Conservation (phyloP, 164 flowering plant genomes). For the Sedum album region DNA sequence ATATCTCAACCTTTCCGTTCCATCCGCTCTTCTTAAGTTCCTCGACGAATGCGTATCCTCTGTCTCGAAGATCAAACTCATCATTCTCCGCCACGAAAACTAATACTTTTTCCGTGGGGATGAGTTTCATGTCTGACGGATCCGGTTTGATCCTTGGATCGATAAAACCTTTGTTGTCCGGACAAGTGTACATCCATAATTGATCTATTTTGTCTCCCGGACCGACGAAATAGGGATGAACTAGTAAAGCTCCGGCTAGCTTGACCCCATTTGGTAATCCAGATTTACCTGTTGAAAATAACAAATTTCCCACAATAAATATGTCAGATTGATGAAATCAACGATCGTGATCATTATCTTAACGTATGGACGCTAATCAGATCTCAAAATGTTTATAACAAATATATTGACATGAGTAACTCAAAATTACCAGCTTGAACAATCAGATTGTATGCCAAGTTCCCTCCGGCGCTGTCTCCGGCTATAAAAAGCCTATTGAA, state of each 20-base stretch:
- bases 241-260: slow-evolving; percentile 19
- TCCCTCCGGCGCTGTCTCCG: too few relatives aligned
- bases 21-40: background rate
- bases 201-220: slow-evolving; percentile 7
- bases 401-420: too few relatives aligned
- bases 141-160: slow-evolving; percentile 31
- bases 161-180: slow-evolving; percentile 14
- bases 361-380: too few relatives aligned
- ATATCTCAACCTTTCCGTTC: background rate
- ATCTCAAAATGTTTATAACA: too few relatives aligned
- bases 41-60: background rate
- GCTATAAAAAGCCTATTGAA: too few relatives aligned
- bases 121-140: slow-evolving; percentile 17
- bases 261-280: slow-evolving; percentile 2
- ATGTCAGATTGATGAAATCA: too few relatives aligned
- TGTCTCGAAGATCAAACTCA: background rate
- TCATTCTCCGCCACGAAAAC: background rate
- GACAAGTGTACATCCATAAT: slow-evolving; percentile 23
- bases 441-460: too few relatives aligned
- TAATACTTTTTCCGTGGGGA: background rate
- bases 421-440: slow-evolving; percentile 15
- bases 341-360: too few relatives aligned
- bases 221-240: slow-evolving; percentile 28
- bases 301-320: too few relatives aligned
- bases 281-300: background rate